Percentiles rank a stretch among this genome's conserved stretches.
Conservation (phyloP, 768 basidiomycete genomes). For the Russula abietina region DNA sequence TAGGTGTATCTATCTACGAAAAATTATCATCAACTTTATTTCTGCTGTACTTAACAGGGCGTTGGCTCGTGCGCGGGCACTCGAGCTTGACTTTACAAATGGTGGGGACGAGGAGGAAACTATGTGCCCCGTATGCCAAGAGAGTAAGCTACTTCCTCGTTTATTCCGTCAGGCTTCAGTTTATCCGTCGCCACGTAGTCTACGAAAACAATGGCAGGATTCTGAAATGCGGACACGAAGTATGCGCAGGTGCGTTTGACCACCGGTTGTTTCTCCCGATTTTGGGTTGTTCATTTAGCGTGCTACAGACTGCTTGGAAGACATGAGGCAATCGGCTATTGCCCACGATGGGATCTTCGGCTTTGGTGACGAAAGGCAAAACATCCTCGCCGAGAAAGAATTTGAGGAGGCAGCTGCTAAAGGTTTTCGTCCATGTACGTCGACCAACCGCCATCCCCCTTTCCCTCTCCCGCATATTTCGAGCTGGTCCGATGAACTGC, state of each 20-base stretch:
- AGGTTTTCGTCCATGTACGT: constrained; percentile 54
- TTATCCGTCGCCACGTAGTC: constrained; percentile 35
- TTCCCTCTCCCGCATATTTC: background rate
- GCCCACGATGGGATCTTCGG: constrained; percentile 58
- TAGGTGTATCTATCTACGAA: background rate
- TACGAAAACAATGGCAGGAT: constrained; percentile 49
- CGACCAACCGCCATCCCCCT: background rate
- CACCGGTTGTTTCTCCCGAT: background rate
- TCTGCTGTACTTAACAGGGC: constrained; percentile 34
- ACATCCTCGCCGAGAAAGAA: constrained; percentile 47
- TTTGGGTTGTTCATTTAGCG: background rate
- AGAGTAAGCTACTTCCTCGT: constrained; percentile 38
- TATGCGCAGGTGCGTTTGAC: constrained; percentile 49
- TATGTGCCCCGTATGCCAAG: constrained; percentile 62
- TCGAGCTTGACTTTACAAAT: constrained; percentile 43
- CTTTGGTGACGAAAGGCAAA: constrained; percentile 49
- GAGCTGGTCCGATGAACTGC: background rate
- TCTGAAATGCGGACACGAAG: constrained; percentile 60
- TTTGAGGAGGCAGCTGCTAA: constrained; percentile 53
- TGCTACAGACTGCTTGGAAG: constrained; percentile 47
- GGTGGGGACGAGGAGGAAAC: constrained; percentile 44
- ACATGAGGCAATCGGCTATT: constrained; percentile 46
- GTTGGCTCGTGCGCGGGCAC: constrained; percentile 42
- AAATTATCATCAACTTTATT: constrained; percentile 29
- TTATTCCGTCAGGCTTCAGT: background rate